Evolutionary conservation across 2,329 filamentous ascomycete species (phyloP), one percentile per base, ranked within the genome.

Genomic region (Aspergillus japonicus): DNA sequence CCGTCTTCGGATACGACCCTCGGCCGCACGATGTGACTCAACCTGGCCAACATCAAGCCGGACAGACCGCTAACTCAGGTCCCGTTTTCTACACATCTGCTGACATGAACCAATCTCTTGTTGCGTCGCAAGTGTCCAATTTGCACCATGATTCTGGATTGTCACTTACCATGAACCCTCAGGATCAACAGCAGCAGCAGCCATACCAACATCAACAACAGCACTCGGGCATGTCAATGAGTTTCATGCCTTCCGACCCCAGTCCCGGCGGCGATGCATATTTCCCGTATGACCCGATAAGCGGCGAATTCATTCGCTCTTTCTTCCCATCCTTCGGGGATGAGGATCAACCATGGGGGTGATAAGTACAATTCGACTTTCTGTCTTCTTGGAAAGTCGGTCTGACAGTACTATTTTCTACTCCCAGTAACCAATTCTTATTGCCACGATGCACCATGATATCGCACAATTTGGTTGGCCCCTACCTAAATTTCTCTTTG

Each of bases 231-330:
- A 24, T 26, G 33, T 56, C n/a, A 53, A 21, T 26, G 54, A 52
- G 53, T n/a, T 59, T 47, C 31, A 59, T 26, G 10, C 59, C 29
- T 58, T n/a, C 51, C 8, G 65, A 67, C 14, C 53, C 62, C 24
- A 57, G 42, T n/a, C 24, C 57, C 11, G 63, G 57, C 6, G 53
- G 39, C n/a, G 72, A 75, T 47, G 58, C 66, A 1, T 75, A 72
- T 51, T 77, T 77, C 61, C 74, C 74, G 10, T 76, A 76, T 58
- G 74, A 77, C 54, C 73, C 74, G 5, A 76, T 77, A 56, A 71
- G 67, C 31, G 73, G 73, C 16, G 73, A 75, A 54, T 76, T 77
- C 29, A 75, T 76, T 56, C 67, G 71, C 21, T 75, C 74, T n/a
- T 77, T 75, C 64, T 77, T 77, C 63, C 74, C 74, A 5, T 44